Evolutionary conservation across 192 early-diverging fungal genomes (phyloP), one percentile per base, ranked within the genome.

Genomic region (Fimicolochytrium jonesii): DNA sequence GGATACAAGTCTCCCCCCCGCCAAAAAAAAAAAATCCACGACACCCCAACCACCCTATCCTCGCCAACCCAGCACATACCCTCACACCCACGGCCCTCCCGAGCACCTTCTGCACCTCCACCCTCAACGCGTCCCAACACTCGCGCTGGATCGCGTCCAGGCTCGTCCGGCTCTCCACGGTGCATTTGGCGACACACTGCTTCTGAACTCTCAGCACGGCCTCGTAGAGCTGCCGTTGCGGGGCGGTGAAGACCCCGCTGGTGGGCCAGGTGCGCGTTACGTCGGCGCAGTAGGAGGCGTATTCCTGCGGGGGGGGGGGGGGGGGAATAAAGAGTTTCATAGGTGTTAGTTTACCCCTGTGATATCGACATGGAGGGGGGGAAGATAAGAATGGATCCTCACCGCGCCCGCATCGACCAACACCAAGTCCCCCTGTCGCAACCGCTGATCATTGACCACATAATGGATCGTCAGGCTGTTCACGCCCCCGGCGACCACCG

Each of bases 381-480:
- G n/a, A n/a, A n/a, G n/a, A n/a, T n/a, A n/a, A n/a, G n/a, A n/a
- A n/a, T n/a, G n/a, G n/a, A n/a, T n/a, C 29, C 62, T 42, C 41
- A 72, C 74, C 31, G 85, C 86, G 36, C 96, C 96, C 45, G 88
- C 89, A 74, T 99, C 96, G 29, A 94, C 84, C 39, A 99, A 73
- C 3, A 99, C 73, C 55, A 97, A 66, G 35, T 94, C 87, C 4
- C 90, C 92, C 62, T 90, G 83, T 7, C 80, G 68, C 42, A 88
- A 46, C 15, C 71, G 52, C 67, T 82, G 78, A 45, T 89, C 80
- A 69, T 99, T 99, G 54, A 86, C 75, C 31, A 97, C 93, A 76
- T 99, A 99, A 67, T 99, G 96, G 83, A 99, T 80, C 15, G 86
- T 87, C 59, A 95, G 67, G 6, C 93, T 93, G 64, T 96, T 96